A percentile compares a stretch with the other conserved stretches of the same genome.
Conservation (phyloP, 495 filamentous ascomycete genomes). For the Penicillium paradoxum region DNA sequence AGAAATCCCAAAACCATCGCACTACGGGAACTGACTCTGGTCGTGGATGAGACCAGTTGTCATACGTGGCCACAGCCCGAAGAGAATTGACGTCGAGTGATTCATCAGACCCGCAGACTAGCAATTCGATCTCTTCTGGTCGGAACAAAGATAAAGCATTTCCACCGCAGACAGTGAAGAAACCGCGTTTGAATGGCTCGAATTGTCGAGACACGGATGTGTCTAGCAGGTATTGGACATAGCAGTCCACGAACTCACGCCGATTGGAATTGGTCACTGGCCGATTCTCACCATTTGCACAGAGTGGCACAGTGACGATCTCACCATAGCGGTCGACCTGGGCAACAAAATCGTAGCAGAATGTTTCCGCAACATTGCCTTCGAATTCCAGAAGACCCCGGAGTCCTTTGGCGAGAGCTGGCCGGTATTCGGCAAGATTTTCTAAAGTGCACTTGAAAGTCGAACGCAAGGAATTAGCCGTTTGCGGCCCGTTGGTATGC, state of each 20-base stretch:
- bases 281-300: conserved; percentile 64
- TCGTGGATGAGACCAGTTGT: conserved; percentile 59
- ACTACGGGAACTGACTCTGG: conserved; percentile 61
- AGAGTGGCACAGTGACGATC: conserved; percentile 60
- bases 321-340: conserved; percentile 76
- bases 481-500: conserved; percentile 43
- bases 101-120: conserved; percentile 86
- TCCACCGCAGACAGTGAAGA: conserved; percentile 88
- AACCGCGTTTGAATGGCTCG: conserved; percentile 92
- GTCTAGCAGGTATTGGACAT: conserved; percentile 78
- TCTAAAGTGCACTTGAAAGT: conserved; percentile 69
- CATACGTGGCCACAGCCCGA: conserved; percentile 73
- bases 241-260: conserved; percentile 83
- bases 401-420: conserved; percentile 70
- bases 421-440: conserved; percentile 81
- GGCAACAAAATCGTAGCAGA: conserved; percentile 79
- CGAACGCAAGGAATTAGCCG: conserved; percentile 50
- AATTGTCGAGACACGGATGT: conserved; percentile 76
- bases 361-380: conserved; percentile 76
- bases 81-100: conserved; percentile 72
- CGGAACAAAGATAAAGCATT: conserved; percentile 87
- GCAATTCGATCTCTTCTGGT: conserved; percentile 90
- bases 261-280: conserved; percentile 83
- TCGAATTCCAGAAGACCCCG: conserved; percentile 75
- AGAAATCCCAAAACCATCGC: conserved; percentile 86